phyloP scores from a whole-genome alignment of 768 basidiomycete species.

The Lactarius indigo region DNA sequence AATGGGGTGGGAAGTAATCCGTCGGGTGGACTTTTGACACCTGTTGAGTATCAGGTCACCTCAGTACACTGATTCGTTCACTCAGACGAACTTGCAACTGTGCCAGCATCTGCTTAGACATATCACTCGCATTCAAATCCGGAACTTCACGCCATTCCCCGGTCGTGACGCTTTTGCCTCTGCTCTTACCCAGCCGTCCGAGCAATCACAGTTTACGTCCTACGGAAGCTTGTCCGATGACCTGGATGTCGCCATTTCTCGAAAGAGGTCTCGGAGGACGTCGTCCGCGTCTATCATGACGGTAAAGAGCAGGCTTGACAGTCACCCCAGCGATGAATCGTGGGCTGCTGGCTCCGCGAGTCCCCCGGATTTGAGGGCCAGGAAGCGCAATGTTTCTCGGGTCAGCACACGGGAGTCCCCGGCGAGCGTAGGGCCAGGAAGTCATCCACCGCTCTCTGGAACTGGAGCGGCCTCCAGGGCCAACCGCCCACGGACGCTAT shows the following conservation, averaged over 20 bases:
- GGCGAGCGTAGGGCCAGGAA: slow-evolving; percentile 12
- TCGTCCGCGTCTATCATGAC: slow-evolving; percentile 57
- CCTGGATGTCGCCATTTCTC: slow-evolving; percentile 56
- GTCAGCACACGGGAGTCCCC: slow-evolving; percentile 32
- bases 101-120: slow-evolving; percentile 68
- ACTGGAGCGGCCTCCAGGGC: slow-evolving; percentile 2
- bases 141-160: slow-evolving; percentile 83
- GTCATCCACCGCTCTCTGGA: slow-evolving; percentile 15
- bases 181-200: slow-evolving; percentile 64
- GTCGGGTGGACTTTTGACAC: slow-evolving; percentile 13
- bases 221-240: slow-evolving; percentile 66
- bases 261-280: slow-evolving; percentile 56
- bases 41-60: slow-evolving; percentile 16
- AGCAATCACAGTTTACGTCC: slow-evolving; percentile 55
- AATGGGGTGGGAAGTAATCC: background rate
- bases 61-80: background rate
- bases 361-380: slow-evolving; percentile 35
- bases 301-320: slow-evolving; percentile 47
- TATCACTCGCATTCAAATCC: slow-evolving; percentile 67
- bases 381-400: slow-evolving; percentile 37
- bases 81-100: background rate
- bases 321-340: slow-evolving; percentile 31
- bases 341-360: slow-evolving; percentile 32
- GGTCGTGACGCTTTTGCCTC: slow-evolving; percentile 74
- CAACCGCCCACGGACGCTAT: slow-evolving; percentile 17